phyloP scores from a whole-genome alignment of 441 rosid genomes.

The Brassica balearica region DNA sequence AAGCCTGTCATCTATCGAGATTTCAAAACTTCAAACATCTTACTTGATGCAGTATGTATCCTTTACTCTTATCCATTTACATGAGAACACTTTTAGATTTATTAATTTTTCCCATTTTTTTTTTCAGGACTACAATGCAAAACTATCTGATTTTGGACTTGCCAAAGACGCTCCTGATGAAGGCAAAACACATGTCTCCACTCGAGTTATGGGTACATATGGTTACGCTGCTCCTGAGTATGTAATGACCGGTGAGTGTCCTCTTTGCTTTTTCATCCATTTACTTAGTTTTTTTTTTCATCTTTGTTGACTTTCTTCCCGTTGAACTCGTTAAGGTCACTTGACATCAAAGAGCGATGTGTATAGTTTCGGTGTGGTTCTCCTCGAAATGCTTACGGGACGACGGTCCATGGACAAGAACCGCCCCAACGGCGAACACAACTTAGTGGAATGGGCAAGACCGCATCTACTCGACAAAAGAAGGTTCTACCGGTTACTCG shows the following conservation, averaged over 20 bases:
- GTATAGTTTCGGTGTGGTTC: conserved; percentile 92
- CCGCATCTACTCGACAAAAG: conserved; percentile 89
- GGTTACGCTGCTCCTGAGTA: conserved; percentile 97
- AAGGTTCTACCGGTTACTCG: conserved; percentile 78
- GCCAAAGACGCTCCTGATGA: conserved; percentile 98
- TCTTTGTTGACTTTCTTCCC: conserved; percentile 7
- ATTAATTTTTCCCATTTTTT: no score
- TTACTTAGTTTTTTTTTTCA: background rate
- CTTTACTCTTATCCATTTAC: background rate
- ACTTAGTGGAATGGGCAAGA: conserved; percentile 94
- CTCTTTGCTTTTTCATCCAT: background rate
- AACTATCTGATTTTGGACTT: conserved; percentile 93
- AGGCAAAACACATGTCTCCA: conserved; percentile 92
- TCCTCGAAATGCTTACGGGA: conserved; percentile 88
- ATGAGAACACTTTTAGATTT: no score
- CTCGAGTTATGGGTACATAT: conserved; percentile 95
- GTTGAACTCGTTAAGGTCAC: conserved; percentile 61
- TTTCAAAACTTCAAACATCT: conserved; percentile 90
- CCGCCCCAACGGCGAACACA: conserved; percentile 91
- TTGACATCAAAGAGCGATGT: conserved; percentile 94
- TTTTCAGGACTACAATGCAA: conserved; percentile 83
- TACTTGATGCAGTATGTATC: conserved; percentile 79
- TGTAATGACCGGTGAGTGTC: conserved; percentile 84
- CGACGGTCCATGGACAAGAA: conserved; percentile 93
- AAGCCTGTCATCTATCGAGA: conserved; percentile 96